Evolutionary conservation across 2,329 filamentous ascomycete species (phyloP), one percentile per base, ranked within the genome.

Genomic region (Claviceps citrina): DNA sequence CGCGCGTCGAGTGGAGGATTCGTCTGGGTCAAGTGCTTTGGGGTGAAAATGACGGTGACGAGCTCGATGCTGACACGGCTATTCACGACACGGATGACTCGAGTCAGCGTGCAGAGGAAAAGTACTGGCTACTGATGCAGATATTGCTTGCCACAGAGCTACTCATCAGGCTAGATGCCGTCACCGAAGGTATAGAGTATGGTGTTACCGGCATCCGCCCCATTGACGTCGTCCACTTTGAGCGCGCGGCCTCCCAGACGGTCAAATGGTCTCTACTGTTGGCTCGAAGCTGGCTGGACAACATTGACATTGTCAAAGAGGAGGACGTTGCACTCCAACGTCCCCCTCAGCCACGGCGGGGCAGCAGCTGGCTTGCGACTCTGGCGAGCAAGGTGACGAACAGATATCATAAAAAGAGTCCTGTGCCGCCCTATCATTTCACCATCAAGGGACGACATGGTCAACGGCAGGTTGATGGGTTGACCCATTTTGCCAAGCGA

Each of bases 1-100:
- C 78, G 16, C 68, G 77, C 25, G 76, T 84, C 6, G 80, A 84
- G 53, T 84, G 79, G 79, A 70, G 81, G 28, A 79, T 85, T 43
- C 68, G 78, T 10, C 63, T 85, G 1, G 81, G 81, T 6, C 80
- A 84, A 56, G 67, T 84, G 31, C 58, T 85, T 2, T 85, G 80
- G 79, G 76, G 70, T 13, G 60, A 64, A 13, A 59, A 63, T 5
- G 53, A 65, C 20, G 68, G 70, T 31, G 70, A 73, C 46, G 63
- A 67, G 35, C 47, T 68, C n/a, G 65, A 67, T 32, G 72, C 74
- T 43, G 65, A 66, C 18, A 63, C 67, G n/a, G 63, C 65, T 9
- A 65, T 70, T 35, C 63, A 65, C 36, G 67, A 73, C 43, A 64
- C 63, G 16, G 62, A 64, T 18, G 62, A 62, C 25, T 52, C 62